Conservation (phyloP, 305 asterid genomes). For the Fraxinus floribunda region DNA sequence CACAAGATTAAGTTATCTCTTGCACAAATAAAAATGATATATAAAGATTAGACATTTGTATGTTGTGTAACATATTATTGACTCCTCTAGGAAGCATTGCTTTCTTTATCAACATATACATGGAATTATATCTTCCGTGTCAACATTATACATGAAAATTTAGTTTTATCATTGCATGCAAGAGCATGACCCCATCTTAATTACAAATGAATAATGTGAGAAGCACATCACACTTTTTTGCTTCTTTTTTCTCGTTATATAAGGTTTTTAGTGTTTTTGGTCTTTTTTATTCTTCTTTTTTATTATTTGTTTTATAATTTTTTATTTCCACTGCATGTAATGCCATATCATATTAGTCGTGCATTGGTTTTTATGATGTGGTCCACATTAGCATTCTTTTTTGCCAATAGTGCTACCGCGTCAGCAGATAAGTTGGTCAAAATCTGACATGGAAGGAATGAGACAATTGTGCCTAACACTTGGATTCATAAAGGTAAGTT, state of each 20-base stretch:
- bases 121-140: not conserved
- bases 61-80: not conserved
- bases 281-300: not conserved
- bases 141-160: not conserved
- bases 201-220: not conserved
- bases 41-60: not conserved
- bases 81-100: not conserved
- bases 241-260: not conserved
- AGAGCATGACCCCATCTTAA: not conserved
- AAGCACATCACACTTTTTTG: not conserved
- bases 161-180: not conserved
- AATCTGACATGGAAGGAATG: not conserved
- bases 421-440: not conserved
- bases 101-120: not conserved
- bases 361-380: not conserved
- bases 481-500: not conserved
- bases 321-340: not conserved
- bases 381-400: not conserved
- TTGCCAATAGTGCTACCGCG: not conserved
- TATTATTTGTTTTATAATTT: not conserved
- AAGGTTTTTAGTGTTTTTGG: not conserved
- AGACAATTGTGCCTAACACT: not conserved
- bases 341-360: not conserved
- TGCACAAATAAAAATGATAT: not conserved
- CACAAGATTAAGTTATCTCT: not conserved